A percentile compares a stretch with the other conserved stretches of the same genome.
Conservation (phyloP, 371 early-diverging fungal genomes). For the Circinella umbellata region DNA sequence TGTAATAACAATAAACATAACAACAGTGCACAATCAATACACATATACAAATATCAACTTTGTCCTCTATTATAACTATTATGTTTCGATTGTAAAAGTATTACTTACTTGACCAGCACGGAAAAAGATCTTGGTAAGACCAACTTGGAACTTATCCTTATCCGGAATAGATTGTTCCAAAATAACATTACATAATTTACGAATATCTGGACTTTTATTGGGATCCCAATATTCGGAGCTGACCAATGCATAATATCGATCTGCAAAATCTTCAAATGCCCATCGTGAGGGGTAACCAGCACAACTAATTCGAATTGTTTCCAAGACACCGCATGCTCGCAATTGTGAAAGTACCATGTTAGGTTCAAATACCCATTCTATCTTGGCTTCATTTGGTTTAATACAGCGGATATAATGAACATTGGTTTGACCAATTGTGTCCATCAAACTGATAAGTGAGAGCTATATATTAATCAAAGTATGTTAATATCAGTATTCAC, state of each 20-base stretch:
- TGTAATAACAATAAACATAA: background rate
- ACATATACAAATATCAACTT: too few relatives aligned
- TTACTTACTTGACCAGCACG: conserved; percentile 82
- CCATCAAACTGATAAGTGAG: conserved; percentile 92
- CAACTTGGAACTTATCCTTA: conserved; percentile 92
- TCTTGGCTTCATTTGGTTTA: conserved; percentile 96
- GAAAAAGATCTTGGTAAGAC: conserved; percentile 98
- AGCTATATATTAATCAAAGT: conserved; percentile 28
- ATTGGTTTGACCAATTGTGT: conserved; percentile 90
- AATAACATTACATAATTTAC: conserved; percentile 66
- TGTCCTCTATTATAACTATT: too few relatives aligned
- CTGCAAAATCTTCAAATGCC: conserved; percentile 92
- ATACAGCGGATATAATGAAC: conserved; percentile 98
- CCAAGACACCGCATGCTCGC: conserved; percentile 99
- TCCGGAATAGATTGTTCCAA: conserved; percentile 74
- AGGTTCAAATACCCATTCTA: conserved; percentile 89
- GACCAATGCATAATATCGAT: conserved; percentile 86
- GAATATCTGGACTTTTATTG: conserved; percentile 52
- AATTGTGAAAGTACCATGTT: conserved; percentile 95
- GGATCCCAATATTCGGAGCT: conserved; percentile 73
- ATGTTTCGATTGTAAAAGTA: too few relatives aligned
- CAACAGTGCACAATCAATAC: background rate
- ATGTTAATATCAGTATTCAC: background rate
- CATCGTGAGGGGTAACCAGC: conserved; percentile 98
- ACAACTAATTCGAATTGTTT: conserved; percentile 99